Base-by-base conservation (phyloP, 805 yeast genomes). In the Cyberlindnera maritima region DNA sequence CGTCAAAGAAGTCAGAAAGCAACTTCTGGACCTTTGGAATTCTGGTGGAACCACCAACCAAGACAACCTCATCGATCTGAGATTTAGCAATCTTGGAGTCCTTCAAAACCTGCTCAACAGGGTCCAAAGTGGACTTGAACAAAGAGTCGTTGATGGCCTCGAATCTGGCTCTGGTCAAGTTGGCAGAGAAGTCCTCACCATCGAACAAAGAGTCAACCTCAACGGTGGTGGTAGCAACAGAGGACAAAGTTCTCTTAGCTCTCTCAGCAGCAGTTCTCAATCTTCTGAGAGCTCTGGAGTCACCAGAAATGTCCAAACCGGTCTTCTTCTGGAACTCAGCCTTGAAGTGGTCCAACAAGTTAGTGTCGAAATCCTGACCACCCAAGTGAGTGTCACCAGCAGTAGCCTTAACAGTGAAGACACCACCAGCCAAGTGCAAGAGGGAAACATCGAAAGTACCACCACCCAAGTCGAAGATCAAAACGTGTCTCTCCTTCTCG, bases 371-470 rank as follows among this genome's bases (percentile, higher is more conserved):
- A 77, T 91, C 98, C 81, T 91, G 96, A 82, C 98, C 98, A 83
- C 98, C 98, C 77, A 91, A 85, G 77, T 91, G 98, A 63, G 98
- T 91, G 79, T 91, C 97, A 88, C 98, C 98, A 65, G 97, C 96
- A 60, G 97, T 90, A 60, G 97, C 90, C 80, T 90, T 90, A 63
- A 90, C 97, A 71, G 90, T 92, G 80, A 90, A 90, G 65, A 90
- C 88, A 76, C 97, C 97, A 67, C 90, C 97, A 67, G 89, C 96
- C 66, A 90, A 88, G 69, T 91, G 83, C 69, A 90, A 79, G 56
- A 90, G 79, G 43, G 97, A 91, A 48, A 90, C 97, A 87, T 90
- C 97, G 77, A 90, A 90, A 69, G 97, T 90, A 83, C 97, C 97
- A 77, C 97, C 97, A 81, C 97, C 97, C 70, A 90, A 83, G 75